A percentile compares a stretch with the other conserved stretches of the same genome.
phyloP scores from a whole-genome alignment of 2,329 filamentous ascomycete species.

The Tolypocladium tropicale region DNA sequence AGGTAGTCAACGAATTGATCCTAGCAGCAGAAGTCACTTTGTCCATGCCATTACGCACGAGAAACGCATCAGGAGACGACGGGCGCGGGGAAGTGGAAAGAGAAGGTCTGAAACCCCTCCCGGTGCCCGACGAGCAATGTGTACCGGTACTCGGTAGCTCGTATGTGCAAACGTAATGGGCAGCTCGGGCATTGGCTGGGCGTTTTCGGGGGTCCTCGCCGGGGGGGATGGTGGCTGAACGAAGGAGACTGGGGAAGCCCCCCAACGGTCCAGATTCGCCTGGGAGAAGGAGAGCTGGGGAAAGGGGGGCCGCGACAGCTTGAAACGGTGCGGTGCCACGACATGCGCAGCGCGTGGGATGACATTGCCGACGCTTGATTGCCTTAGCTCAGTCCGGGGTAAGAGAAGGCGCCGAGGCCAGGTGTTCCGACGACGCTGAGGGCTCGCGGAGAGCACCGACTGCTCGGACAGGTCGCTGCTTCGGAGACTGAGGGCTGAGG shows the following conservation, averaged over 20 bases:
- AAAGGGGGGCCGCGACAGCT: background rate
- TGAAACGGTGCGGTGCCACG: background rate
- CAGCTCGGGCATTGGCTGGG: background rate
- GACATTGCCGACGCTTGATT: background rate
- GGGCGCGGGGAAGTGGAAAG: background rate
- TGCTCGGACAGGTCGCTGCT: background rate
- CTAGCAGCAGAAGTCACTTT: background rate
- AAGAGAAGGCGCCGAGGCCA: background rate
- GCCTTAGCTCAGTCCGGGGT: background rate
- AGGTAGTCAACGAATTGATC: too few species aligned
- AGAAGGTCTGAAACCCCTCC: background rate
- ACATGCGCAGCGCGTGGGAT: background rate
- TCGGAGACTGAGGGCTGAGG: too few species aligned
- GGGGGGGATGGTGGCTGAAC: background rate
- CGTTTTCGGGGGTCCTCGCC: background rate
- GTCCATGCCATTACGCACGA: background rate
- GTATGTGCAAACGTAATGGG: too few species aligned
- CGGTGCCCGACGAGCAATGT: background rate
- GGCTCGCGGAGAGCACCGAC: background rate
- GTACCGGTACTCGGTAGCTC: too few species aligned
- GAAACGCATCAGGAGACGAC: background rate
- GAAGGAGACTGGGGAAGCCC: background rate
- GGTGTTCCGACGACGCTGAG: background rate
- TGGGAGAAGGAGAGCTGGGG: background rate
- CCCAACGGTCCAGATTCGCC: background rate